Percentiles rank a stretch among this genome's conserved stretches.
Conservation (phyloP, 257 asterid genomes). For the Marsdenia floribunda region DNA sequence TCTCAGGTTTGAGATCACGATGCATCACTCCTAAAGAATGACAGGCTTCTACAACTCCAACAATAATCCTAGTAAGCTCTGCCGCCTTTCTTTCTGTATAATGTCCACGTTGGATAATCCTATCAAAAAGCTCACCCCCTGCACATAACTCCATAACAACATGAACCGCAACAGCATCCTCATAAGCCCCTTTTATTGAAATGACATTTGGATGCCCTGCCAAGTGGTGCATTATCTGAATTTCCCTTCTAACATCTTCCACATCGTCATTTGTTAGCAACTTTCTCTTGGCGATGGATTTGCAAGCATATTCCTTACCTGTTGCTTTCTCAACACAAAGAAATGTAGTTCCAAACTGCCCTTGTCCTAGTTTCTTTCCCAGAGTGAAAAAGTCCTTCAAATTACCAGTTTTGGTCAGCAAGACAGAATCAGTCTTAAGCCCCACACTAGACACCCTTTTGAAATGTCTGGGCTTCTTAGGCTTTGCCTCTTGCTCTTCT, state of each 20-base stretch:
- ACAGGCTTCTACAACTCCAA: constrained; percentile 95
- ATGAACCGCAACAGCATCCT: constrained; percentile 86
- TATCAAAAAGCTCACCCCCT: constrained; percentile 91
- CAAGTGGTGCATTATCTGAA: constrained; percentile 97
- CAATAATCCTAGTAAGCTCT: constrained; percentile 88
- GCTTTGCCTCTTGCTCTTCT: constrained; percentile 29
- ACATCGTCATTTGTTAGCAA: constrained; percentile 79
- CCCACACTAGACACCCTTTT: constrained; percentile 88
- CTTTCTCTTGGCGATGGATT: constrained; percentile 93
- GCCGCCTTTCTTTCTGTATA: constrained; percentile 94
- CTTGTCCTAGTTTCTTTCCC: constrained; percentile 92
- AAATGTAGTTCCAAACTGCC: constrained; percentile 89
- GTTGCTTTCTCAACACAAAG: constrained; percentile 67
- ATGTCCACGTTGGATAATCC: constrained; percentile 90
- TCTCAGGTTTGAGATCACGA: constrained; percentile 97
- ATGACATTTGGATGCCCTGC: constrained; percentile 87
- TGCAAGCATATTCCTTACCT: constrained; percentile 76
- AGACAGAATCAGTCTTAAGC: constrained; percentile 70
- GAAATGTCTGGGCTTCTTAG: constrained; percentile 46
- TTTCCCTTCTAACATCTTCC: constrained; percentile 93
- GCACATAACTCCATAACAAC: constrained; percentile 90
- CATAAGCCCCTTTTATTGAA: constrained; percentile 87
- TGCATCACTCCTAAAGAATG: constrained; percentile 96
- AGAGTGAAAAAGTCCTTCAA: constrained; percentile 65
- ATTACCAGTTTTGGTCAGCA: constrained; percentile 68